A percentile compares a stretch with the other conserved stretches of the same genome.
Evolutionary conservation across 306 rosid genomes (phyloP).

Genomic region (Pterocarpus macrocarpus): DNA sequence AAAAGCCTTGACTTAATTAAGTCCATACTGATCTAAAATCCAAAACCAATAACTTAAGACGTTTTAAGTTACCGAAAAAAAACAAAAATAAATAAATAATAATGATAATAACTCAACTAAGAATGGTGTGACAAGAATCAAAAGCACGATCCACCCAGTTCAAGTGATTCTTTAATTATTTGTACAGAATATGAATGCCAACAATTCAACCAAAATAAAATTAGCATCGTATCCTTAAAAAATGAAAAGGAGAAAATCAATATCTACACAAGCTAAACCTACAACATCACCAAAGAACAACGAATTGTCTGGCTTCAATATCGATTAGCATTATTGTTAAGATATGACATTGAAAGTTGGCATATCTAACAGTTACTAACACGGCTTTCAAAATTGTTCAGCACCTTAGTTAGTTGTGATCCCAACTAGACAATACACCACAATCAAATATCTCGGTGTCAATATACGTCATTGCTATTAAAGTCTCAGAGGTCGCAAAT

Average conservation of each 20-base stretch:
- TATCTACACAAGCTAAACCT: too few relatives aligned
- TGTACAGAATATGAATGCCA: background rate
- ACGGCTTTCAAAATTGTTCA: background rate
- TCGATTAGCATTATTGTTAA: background rate
- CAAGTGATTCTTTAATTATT: background rate
- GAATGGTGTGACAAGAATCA: background rate
- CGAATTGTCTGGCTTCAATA: background rate
- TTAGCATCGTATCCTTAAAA: too few relatives aligned
- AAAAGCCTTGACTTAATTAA: background rate
- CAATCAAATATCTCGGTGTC: background rate
- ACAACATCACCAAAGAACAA: background rate
- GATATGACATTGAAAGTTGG: background rate
- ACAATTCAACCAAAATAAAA: too few relatives aligned
- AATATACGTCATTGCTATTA: background rate
- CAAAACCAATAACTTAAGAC: too few relatives aligned
- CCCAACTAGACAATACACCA: background rate
- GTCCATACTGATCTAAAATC: background rate
- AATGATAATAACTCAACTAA: background rate
- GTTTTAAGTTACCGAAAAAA: background rate
- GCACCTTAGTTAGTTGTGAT: background rate
- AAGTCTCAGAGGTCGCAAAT: background rate
- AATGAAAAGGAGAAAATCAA: too few relatives aligned
- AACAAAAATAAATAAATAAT: background rate
- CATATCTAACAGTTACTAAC: background rate
- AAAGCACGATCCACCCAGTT: background rate